Percentiles rank a stretch among this genome's conserved stretches.
Conservation (phyloP, 1,139 yeast species). For the Blastobotrys illinoisensis region DNA sequence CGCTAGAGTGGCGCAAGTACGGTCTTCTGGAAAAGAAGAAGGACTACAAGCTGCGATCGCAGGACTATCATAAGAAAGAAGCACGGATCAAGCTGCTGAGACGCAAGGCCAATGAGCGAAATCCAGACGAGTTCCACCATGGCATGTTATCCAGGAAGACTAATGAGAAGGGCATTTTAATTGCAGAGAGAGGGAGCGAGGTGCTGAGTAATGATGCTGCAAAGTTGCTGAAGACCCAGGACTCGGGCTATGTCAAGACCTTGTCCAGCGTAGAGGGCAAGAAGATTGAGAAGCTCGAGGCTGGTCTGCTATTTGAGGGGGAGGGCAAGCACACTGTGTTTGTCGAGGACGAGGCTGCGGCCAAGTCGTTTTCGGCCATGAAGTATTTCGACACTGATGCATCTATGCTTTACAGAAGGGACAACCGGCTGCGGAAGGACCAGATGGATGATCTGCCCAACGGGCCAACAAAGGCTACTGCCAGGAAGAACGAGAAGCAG, state of each 20-base stretch:
- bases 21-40: slow-evolving; percentile 93
- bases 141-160: slow-evolving; percentile 73
- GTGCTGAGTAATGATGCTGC: slow-evolving; percentile 65
- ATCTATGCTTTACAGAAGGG: slow-evolving; percentile 55
- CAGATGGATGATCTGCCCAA: slow-evolving; percentile 41
- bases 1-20: slow-evolving; percentile 60
- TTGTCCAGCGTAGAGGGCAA: slow-evolving; percentile 62
- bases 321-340: slow-evolving; percentile 73
- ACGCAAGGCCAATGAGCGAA: slow-evolving; percentile 63
- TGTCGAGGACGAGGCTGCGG: slow-evolving; percentile 58
- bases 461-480: background rate
- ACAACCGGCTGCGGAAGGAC: slow-evolving; percentile 60
- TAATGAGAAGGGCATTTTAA: slow-evolving; percentile 59
- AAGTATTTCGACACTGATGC: slow-evolving; percentile 65
- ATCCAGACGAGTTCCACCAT: slow-evolving; percentile 97
- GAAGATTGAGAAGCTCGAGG: slow-evolving; percentile 57
- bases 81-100: slow-evolving; percentile 73
- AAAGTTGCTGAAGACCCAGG: slow-evolving; percentile 81
- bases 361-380: slow-evolving; percentile 57
- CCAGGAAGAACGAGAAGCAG: slow-evolving; percentile 32
- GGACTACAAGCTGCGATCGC: slow-evolving; percentile 85
- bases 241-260: slow-evolving; percentile 76
- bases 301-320: slow-evolving; percentile 45
- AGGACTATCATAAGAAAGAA: slow-evolving; percentile 83
- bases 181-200: slow-evolving; percentile 63